phyloP scores from a whole-genome alignment of 2,329 filamentous ascomycete genomes.

The Pyricularia sp. region DNA sequence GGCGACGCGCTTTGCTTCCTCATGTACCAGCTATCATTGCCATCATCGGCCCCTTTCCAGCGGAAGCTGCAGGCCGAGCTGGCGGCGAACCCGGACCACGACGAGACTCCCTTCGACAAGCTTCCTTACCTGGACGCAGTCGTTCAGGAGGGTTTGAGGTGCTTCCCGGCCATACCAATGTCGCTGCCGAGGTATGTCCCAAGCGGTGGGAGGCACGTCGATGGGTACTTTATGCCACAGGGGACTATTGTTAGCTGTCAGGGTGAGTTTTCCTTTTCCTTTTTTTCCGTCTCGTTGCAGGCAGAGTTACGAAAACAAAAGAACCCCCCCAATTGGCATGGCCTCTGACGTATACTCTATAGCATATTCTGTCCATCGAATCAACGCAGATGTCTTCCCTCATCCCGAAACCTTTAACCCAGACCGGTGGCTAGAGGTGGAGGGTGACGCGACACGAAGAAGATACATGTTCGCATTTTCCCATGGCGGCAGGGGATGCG shows the following conservation, averaged over 20 bases:
- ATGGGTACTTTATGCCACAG: conserved; percentile 39
- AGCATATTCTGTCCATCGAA: conserved; percentile 44
- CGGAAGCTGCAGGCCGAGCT: conserved; percentile 39
- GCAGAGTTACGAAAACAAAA: conserved; percentile 30
- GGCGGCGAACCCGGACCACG: conserved; percentile 18
- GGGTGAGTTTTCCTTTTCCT: conserved; percentile 1
- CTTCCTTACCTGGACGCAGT: conserved; percentile 50
- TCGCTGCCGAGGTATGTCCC: conserved; percentile 50
- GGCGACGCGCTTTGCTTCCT: conserved; percentile 57
- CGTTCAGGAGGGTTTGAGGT: conserved; percentile 47
- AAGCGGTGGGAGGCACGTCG: conserved; percentile 37
- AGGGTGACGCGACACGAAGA: conserved; percentile 59
- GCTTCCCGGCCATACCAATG: conserved; percentile 54
- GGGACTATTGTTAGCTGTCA: conserved; percentile 46
- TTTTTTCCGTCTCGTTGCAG: background rate
- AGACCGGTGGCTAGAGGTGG: conserved; percentile 66
- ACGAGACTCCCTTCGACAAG: conserved; percentile 27
- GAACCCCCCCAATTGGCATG: conserved; percentile 37
- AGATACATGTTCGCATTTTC: conserved; percentile 53
- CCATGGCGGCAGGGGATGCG: conserved; percentile 50
- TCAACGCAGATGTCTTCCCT: conserved; percentile 56
- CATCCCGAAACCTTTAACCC: conserved; percentile 67
- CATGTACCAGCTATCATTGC: conserved; percentile 57
- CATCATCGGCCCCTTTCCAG: conserved; percentile 38
- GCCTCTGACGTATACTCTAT: conserved; percentile 30